Conservation (phyloP, 1,284 basidiomycete genomes). For the Tilletiopsis washingtonensis region DNA sequence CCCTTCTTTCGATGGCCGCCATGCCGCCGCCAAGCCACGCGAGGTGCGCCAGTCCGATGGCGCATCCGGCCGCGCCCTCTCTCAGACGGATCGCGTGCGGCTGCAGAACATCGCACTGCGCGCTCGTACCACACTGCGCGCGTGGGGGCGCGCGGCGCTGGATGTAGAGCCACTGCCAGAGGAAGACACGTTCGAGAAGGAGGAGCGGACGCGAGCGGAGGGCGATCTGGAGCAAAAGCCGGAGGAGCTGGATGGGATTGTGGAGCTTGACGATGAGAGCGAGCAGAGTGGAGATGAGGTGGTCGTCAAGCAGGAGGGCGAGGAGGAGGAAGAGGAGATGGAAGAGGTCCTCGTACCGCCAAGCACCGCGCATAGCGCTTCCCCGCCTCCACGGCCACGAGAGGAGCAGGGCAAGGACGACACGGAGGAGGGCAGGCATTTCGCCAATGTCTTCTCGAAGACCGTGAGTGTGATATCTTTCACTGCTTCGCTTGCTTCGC, state of each 20-base stretch:
- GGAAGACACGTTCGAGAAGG: not conserved
- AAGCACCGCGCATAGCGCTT: not conserved
- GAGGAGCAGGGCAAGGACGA: not conserved
- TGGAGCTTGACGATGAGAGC: not conserved
- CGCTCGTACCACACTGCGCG: not conserved
- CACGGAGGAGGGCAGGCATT: not conserved
- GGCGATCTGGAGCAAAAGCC: not conserved
- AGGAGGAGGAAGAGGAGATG: no score
- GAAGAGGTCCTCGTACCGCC: not conserved
- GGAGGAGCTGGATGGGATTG: not conserved
- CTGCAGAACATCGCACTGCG: not conserved
- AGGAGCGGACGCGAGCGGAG: not conserved
- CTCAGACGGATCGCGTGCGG: not conserved
- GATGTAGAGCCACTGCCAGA: not conserved
- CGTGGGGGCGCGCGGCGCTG: not conserved
- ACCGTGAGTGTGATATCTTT: not conserved
- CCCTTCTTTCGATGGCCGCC: not conserved
- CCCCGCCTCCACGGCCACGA: not conserved
- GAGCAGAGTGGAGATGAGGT: not conserved
- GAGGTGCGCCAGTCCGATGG: not conserved
- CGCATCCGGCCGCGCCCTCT: not conserved
- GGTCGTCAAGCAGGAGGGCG: no score
- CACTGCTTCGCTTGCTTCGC: no score
- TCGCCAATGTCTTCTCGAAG: not conserved
- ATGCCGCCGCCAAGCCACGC: not conserved